phyloP scores from a whole-genome alignment of 495 filamentous ascomycete species.

The Neurospora sp. region DNA sequence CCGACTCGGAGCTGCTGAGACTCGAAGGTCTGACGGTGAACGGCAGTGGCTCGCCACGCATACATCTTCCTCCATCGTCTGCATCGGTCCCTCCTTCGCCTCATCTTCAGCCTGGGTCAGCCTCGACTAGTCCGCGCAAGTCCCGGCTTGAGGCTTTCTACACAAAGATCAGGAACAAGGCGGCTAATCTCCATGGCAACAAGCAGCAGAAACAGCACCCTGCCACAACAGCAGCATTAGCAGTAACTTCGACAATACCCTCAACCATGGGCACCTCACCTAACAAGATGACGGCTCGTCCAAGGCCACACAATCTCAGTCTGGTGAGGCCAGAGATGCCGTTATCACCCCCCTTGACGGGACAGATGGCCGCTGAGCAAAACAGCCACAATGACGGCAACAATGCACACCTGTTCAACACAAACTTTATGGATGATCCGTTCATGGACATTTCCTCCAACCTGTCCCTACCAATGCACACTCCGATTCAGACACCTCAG shows the following conservation, averaged over 20 bases:
- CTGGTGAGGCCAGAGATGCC: constrained; percentile 13
- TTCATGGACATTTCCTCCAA: constrained; percentile 17
- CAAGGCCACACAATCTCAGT: constrained; percentile 8
- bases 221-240: not conserved
- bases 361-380: constrained; percentile 12
- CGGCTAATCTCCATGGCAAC: constrained; percentile 11
- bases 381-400: not conserved
- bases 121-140: constrained; percentile 15
- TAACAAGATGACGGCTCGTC: not conserved
- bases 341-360: constrained; percentile 28
- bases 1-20: constrained; percentile 37
- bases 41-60: constrained; percentile 21
- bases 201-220: constrained; percentile 5
- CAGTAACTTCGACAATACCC: constrained; percentile 4
- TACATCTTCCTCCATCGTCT: constrained; percentile 14
- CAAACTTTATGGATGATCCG: constrained; percentile 25
- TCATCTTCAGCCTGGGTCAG: constrained; percentile 3
- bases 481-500: constrained; percentile 22
- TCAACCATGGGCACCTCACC: constrained; percentile 17
- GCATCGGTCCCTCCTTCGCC: constrained; percentile 20
- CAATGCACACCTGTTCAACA: constrained; percentile 17
- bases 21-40: constrained; percentile 35
- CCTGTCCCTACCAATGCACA: constrained; percentile 14
- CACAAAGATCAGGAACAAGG: constrained; percentile 21
- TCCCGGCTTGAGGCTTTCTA: constrained; percentile 17